Evolutionary conservation across 441 rosid species (phyloP), one percentile per base, ranked within the genome.

Genomic region (Bocquillonia castaneifolia): DNA sequence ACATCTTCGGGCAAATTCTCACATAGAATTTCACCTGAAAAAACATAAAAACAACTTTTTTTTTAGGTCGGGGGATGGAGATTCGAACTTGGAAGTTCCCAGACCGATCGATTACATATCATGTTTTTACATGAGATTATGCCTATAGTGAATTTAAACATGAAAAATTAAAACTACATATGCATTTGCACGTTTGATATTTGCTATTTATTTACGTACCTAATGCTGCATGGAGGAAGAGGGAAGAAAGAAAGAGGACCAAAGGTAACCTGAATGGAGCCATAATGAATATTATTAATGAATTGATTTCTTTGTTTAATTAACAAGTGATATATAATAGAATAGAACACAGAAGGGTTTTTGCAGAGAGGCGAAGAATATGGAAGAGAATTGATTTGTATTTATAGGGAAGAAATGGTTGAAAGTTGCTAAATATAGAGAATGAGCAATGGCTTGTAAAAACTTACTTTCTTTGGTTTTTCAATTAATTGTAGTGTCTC

Each of bases 1-100:
- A 77, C 77, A 7, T 86, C 84, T 37, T 76, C 79, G 0, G 91
- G 85, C 80, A 94, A 74, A 18, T 85, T 80, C 75, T 94, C 98
- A 22, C 99, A 94, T 0, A 73, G 48, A 17, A 92, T 72, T 72
- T 86, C 96, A 37, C 80, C 96, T 89, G 75, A 58, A 64, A 32
- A 26, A 17, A 59, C 5, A 66, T 51, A 15, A 40, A 17, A 42
- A n/a, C 18, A 1, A 1, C 29, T 18, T 34, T 3, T 4, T 25
- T 17, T 4, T 58, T 51, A 44, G n/a, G n/a, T n/a, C n/a, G n/a
- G n/a, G n/a, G n/a, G n/a, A n/a, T n/a, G n/a, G n/a, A n/a, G n/a
- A n/a, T n/a, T n/a, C n/a, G n/a, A n/a, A n/a, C n/a, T n/a, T n/a
- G n/a, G n/a, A n/a, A n/a, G n/a, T n/a, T n/a, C n/a, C n/a, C n/a